Evolutionary conservation across 371 early-diverging fungal genomes (phyloP).

Genomic region (Syncephalastrum racemosum): DNA sequence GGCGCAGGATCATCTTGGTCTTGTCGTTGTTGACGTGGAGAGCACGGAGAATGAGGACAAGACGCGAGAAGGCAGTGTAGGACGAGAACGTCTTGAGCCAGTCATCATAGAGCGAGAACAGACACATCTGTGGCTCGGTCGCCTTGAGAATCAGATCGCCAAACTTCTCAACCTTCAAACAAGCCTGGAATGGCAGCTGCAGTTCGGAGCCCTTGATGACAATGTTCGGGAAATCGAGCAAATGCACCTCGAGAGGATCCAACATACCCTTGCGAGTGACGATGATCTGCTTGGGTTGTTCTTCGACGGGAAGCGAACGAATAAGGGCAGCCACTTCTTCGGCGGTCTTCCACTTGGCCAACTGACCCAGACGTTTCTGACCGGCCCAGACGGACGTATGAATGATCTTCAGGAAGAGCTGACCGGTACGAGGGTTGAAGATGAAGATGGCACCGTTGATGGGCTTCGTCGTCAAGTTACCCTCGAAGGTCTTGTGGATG

Average conservation of each 20-base stretch:
- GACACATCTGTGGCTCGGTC: slow-evolving; percentile 93
- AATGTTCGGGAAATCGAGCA: slow-evolving; percentile 95
- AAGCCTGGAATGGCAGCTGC: slow-evolving; percentile 97
- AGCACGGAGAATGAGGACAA: slow-evolving; percentile 95
- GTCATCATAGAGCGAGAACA: slow-evolving; percentile 91
- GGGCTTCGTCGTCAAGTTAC: slow-evolving; percentile 97
- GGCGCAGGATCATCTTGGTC: slow-evolving; percentile 92
- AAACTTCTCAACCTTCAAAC: slow-evolving; percentile 97
- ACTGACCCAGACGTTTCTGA: slow-evolving; percentile 97
- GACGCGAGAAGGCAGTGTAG: slow-evolving; percentile 98
- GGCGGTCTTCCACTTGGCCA: slow-evolving; percentile 99
- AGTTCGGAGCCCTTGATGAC: slow-evolving; percentile 96
- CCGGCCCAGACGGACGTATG: slow-evolving; percentile 99
- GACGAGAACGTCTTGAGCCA: slow-evolving; percentile 94
- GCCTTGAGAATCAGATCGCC: slow-evolving; percentile 97
- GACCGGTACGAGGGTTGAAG: slow-evolving; percentile 98
- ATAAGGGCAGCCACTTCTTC: slow-evolving; percentile 99
- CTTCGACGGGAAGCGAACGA: slow-evolving; percentile 97
- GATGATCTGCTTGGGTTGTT: slow-evolving; percentile 98
- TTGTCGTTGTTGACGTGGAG: slow-evolving; percentile 96
- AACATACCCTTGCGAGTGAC: slow-evolving; percentile 99
- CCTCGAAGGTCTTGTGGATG: slow-evolving; percentile 99
- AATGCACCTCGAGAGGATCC: slow-evolving; percentile 97
- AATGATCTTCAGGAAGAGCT: slow-evolving; percentile 98
- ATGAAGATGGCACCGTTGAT: slow-evolving; percentile 99